Evolutionary conservation across 805 yeast species (phyloP), one percentile per base, ranked within the genome.

Genomic region (Saitoella complicata): DNA sequence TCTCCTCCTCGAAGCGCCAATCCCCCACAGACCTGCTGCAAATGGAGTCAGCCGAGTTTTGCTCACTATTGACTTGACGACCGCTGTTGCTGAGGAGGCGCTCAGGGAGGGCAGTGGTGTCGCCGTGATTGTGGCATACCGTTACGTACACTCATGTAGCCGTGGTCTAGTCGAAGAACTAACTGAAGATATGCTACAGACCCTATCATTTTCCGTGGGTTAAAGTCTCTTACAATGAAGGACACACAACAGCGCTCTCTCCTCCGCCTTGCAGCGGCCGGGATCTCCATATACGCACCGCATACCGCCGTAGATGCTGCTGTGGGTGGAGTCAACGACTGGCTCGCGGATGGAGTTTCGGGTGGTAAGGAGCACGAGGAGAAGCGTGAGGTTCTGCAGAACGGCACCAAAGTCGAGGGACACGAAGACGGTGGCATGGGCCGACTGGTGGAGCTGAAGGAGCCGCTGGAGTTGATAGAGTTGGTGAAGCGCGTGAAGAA

Each of bases 261-360:
- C 44, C 59, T 88, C 37, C 71, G 72, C 45, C 68, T 91, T 54
- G 78, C 85, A 43, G 78, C 76, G 51, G 70, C 76, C 47, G 81
- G 83, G n/a, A 73, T 91, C 46, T 74, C 86, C 41, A 98, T 91
- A 1, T 91, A 91, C 59, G 80, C 80, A 45, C 98, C 99, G 30
- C 99, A 91, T 58, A 88, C 98, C 1, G 86, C 97, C 0, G 81
- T 91, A 3, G 98, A 91, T 62, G 88, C 96, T 29, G 91, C 91
- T 7, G 61, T 62, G 8, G 81, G 80, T n/a, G 98, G 98, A 21
- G 95, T 91, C 49, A 91, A 91, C 53, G 97, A 86, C 58, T 91
- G 94, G 80, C 67, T 91, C 38, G 80, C 74, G 1, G 75, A 72
- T 36, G 82, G 83, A 1, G 61, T 80, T 5, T 55, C 72, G 2